phyloP scores from a whole-genome alignment of 176 grass and related monocot genomes.

The Ensete ventricosum region DNA sequence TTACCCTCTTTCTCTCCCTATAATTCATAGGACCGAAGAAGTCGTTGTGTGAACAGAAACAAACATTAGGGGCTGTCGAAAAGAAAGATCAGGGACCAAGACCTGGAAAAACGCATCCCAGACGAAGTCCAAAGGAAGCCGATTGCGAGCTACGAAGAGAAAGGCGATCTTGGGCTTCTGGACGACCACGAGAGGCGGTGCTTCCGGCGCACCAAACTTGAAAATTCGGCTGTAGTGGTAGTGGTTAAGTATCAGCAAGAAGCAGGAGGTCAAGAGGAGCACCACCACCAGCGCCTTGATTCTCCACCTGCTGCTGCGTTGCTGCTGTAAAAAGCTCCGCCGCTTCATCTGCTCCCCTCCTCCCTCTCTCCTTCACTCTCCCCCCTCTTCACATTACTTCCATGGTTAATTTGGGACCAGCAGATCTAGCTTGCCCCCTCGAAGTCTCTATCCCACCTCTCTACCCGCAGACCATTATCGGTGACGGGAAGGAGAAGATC shows the following conservation, averaged over 20 bases:
- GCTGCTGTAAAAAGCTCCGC: constrained; percentile 2
- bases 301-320: constrained; percentile 4
- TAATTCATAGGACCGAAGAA: neutral
- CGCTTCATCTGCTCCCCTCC: constrained; percentile 1
- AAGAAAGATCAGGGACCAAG: neutral
- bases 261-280: neutral
- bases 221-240: neutral
- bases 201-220: neutral
- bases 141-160: constrained; percentile 91
- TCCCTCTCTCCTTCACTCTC: neutral
- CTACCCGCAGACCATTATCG: too few species aligned
- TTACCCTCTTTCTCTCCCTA: constrained; percentile 56
- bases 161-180: constrained; percentile 62
- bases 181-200: neutral
- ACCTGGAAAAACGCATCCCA: constrained; percentile 94
- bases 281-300: constrained; percentile 5
- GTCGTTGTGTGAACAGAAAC: neutral
- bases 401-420: neutral
- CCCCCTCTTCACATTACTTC: neutral
- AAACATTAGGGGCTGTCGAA: neutral
- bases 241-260: neutral
- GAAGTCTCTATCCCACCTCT: too few species aligned
- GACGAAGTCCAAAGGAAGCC: constrained; percentile 80
- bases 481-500: too few species aligned
- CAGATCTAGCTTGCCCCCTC: neutral